A percentile compares a stretch with the other conserved stretches of the same genome.
Evolutionary conservation across 768 basidiomycete genomes (phyloP).

Genomic region (Xerocomus spinulosus): DNA sequence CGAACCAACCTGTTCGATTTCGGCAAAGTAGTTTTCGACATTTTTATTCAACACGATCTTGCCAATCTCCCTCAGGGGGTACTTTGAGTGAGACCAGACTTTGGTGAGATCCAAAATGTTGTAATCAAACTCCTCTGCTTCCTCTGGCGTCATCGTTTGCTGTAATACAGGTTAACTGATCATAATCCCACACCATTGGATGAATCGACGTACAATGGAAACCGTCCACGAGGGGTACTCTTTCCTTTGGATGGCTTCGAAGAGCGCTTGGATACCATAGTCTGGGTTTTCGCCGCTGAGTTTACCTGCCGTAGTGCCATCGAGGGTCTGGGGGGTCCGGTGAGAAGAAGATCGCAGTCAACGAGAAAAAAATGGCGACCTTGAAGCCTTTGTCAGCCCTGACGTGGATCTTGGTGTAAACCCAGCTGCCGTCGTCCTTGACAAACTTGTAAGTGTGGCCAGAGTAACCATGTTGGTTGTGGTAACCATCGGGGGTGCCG

Average conservation of each 20-base stretch:
- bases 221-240: conserved; percentile 86
- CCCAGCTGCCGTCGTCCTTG: conserved; percentile 78
- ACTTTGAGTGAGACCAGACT: conserved; percentile 84
- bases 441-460: conserved; percentile 90
- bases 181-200: neutral
- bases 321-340: conserved; percentile 52
- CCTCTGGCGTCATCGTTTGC: conserved; percentile 91
- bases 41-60: conserved; percentile 80
- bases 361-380: conserved; percentile 33
- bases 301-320: conserved; percentile 56
- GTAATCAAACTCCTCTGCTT: conserved; percentile 88
- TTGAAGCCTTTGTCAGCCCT: conserved; percentile 78
- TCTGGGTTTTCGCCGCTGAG: conserved; percentile 78
- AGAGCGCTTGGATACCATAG: conserved; percentile 74
- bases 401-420: conserved; percentile 85
- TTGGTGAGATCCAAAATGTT: conserved; percentile 91
- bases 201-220: conserved; percentile 55
- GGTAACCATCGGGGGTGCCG: conserved; percentile 86
- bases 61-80: conserved; percentile 85
- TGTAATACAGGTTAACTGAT: conserved; percentile 27
- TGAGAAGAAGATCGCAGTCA: neutral
- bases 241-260: conserved; percentile 76
- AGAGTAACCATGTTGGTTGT: conserved; percentile 87
- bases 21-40: conserved; percentile 85
- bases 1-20: conserved; percentile 79